These are phyloP conservation scores for Phascolomyces articulosus DNA, from an alignment of 371 early-diverging fungal genomes.

Conservation along the genomic window DNA sequence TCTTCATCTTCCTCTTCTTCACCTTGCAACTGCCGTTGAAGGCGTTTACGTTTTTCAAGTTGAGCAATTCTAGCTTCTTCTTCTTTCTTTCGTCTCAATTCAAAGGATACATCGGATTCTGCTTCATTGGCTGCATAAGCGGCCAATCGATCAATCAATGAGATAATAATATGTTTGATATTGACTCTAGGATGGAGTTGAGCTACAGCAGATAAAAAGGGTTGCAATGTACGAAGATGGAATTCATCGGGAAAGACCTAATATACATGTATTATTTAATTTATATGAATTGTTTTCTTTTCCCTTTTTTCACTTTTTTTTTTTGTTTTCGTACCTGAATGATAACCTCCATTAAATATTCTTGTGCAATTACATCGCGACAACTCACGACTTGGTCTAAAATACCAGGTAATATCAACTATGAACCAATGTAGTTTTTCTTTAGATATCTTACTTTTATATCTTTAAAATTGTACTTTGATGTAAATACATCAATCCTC, in stretches of 20 bases:
- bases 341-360: conserved; percentile 97
- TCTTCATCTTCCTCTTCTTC: conserved; percentile 19
- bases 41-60: conserved; percentile 28
- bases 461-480: not conserved
- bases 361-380: conserved; percentile 97
- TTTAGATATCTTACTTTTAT: too few relatives aligned
- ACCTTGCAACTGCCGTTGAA: conserved; percentile 23
- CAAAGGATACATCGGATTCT: conserved; percentile 20
- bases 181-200: conserved; percentile 90
- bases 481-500: not conserved
- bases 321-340: conserved; percentile 71
- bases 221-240: conserved; percentile 89
- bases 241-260: conserved; percentile 95
- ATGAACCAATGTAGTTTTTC: not conserved
- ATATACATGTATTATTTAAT: too few relatives aligned
- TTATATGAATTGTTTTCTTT: not conserved
- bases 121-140: conserved; percentile 39
- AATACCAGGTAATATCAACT: conserved; percentile 86
- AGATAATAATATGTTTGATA: conserved; percentile 92
- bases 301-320: not conserved
- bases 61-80: conserved; percentile 21
- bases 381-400: conserved; percentile 95
- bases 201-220: conserved; percentile 87
- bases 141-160: conserved; percentile 87
- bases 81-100: conserved; percentile 12